Evolutionary conservation across 805 yeast species (phyloP).

Genomic region (Wickerhamomyces rabaulensis): DNA sequence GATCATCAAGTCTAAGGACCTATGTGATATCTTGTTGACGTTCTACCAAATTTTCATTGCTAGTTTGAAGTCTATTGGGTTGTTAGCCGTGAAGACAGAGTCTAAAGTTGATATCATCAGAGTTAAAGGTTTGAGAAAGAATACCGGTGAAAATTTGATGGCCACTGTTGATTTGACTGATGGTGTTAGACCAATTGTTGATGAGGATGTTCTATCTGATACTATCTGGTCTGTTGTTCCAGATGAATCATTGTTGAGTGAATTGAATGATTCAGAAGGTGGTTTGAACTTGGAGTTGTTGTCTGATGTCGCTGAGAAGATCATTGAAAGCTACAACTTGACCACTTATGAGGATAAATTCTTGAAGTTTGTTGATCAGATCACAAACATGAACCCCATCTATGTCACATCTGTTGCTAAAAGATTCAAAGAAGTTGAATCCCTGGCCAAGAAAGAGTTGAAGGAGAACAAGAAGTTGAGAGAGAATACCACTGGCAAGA

Average conservation of each 20-base stretch:
- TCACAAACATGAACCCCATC: constrained; percentile 23
- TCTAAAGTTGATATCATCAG: constrained; percentile 50
- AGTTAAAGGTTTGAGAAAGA: constrained; percentile 70
- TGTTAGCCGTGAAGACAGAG: constrained; percentile 47
- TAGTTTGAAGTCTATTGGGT: constrained; percentile 48
- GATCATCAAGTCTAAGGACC: constrained; percentile 33
- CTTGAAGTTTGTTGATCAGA: constrained; percentile 16
- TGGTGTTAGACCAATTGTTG: constrained; percentile 33
- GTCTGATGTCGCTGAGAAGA: constrained; percentile 10
- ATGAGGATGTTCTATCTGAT: constrained; percentile 30
- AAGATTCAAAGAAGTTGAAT: constrained; percentile 85
- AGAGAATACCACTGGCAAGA: constrained; percentile 44
- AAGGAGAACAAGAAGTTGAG: constrained; percentile 57
- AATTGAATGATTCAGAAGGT: constrained; percentile 6
- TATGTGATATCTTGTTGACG: constrained; percentile 33
- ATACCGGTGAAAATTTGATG: constrained; percentile 28
- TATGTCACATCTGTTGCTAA: constrained; percentile 48
- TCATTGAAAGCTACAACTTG: constrained; percentile 18
- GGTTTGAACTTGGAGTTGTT: constrained; percentile 12
- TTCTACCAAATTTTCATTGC: constrained; percentile 17
- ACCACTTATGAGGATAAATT: constrained; percentile 23
- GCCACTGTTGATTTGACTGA: constrained; percentile 32
- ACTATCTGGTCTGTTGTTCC: constrained; percentile 45
- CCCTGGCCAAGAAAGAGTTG: constrained; percentile 78
- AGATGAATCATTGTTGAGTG: constrained; percentile 12